Conservation (phyloP, 129 eudicot genomes). For the Dittrichia graveolens region DNA sequence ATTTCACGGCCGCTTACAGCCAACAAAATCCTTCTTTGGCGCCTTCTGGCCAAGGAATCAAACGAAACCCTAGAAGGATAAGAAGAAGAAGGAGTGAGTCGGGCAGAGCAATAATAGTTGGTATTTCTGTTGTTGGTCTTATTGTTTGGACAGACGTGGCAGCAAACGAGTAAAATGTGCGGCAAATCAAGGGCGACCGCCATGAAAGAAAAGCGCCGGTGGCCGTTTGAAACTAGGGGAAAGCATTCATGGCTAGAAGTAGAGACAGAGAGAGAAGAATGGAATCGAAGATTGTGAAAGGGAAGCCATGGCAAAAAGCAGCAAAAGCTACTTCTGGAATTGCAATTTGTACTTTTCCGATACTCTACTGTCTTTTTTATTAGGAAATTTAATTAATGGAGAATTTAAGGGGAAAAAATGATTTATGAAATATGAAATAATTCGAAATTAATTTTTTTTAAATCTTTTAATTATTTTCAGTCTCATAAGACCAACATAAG, state of each 20-base stretch:
- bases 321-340: constrained; percentile 23
- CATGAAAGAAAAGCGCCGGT: constrained; percentile 23
- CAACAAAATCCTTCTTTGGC: constrained; percentile 19
- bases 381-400: neutral
- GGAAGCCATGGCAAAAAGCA: constrained; percentile 33
- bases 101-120: neutral
- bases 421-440: too few species aligned
- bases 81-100: constrained; percentile 9
- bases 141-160: constrained; percentile 13
- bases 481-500: too few species aligned
- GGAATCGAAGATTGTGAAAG: constrained; percentile 13
- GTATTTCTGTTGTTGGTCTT: constrained; percentile 11
- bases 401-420: too few species aligned
- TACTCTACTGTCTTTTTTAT: neutral
- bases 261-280: constrained; percentile 4
- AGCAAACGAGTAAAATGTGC: constrained; percentile 6
- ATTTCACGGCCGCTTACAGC: constrained; percentile 42
- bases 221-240: neutral
- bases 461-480: too few species aligned
- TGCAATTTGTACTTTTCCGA: constrained; percentile 23
- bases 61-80: constrained; percentile 48
- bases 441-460: too few species aligned
- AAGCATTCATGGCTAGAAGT: neutral
- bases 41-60: constrained; percentile 13
- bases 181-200: constrained; percentile 12